Evolutionary conservation across 345 rosid species (phyloP).

Genomic region (Eutrema yunnanense): DNA sequence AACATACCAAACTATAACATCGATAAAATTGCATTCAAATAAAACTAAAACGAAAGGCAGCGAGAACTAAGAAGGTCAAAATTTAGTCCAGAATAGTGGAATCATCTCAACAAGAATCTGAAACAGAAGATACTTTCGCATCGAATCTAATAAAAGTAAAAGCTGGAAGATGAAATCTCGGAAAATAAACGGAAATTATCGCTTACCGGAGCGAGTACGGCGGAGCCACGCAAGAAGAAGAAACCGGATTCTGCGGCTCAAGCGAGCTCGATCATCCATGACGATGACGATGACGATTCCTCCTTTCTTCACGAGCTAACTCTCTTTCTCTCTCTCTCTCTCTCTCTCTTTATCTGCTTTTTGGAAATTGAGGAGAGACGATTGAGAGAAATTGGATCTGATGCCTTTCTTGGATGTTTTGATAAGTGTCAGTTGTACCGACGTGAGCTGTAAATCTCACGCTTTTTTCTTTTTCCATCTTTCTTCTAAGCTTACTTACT

Average conservation of each 20-base stretch:
- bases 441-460: conserved; percentile 21
- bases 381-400: conserved; percentile 22
- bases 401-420: conserved; percentile 30
- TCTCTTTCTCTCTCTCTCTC: conserved; percentile 32
- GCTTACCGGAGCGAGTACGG: conserved; percentile 68
- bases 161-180: neutral
- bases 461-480: neutral
- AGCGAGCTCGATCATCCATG: conserved; percentile 36
- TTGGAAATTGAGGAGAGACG: conserved; percentile 4
- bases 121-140: neutral
- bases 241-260: conserved; percentile 54
- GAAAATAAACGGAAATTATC: neutral
- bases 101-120: neutral
- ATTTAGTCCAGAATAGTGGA: neutral
- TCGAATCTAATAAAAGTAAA: too few relatives aligned
- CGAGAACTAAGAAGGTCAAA: neutral
- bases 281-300: neutral
- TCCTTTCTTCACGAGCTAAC: neutral
- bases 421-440: conserved; percentile 26
- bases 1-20: neutral
- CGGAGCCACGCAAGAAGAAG: conserved; percentile 60
- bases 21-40: neutral
- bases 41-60: neutral
- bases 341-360: conserved; percentile 22
- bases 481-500: neutral